Base-by-base conservation (phyloP, 257 asterid genomes). In the Lycium ferocissimum region DNA sequence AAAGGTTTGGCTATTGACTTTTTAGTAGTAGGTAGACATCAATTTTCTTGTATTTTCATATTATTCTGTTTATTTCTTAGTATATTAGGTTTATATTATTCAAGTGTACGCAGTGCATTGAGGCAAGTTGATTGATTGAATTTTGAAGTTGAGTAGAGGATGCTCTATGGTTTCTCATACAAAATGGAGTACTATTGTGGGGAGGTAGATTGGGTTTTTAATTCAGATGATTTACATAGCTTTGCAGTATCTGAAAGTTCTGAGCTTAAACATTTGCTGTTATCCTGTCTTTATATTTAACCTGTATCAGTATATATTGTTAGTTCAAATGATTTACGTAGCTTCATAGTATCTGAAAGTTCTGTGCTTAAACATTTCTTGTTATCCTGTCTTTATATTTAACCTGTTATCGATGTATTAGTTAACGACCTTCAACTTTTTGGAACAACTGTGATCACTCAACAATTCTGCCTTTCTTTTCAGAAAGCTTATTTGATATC, bases 41-140 rank as follows among this genome's bases (percentile, higher is more conserved):
- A 75, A 49, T 12, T 49, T 22, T 72, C 6, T 75, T 20, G 14
- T 22, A 75, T 13, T 22, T 75, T 26, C 43, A 12, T 26, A 49
- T 22, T 75, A 3, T 75, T 49, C 81, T 75, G 54, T 75, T 75
- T 7, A 49, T 75, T 49, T 49, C n/a, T 22, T 49, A 49, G 81
- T 75, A 75, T 49, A 22, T 49, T 75, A 11, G 6, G 80, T 47
- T 57, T 57, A 73, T 73, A 47, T 37, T 35, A 17, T 17, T 43
- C 4, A 75, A 22, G 59, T 26, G 40, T 14, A 75, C 13, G 9
- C 40, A 75, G 81, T 49, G 12, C 81, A 49, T 26, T 75, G 80
- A 45, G 57, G 80, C 80, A 72, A 72, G 80, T 72, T 43, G 80
- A 70, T 72, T 45, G 80, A 43, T 72, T 72, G 80, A 72, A 72